Evolutionary conservation across 768 basidiomycete species (phyloP).

Genomic region (Dictyophora rubrovolvata): DNA sequence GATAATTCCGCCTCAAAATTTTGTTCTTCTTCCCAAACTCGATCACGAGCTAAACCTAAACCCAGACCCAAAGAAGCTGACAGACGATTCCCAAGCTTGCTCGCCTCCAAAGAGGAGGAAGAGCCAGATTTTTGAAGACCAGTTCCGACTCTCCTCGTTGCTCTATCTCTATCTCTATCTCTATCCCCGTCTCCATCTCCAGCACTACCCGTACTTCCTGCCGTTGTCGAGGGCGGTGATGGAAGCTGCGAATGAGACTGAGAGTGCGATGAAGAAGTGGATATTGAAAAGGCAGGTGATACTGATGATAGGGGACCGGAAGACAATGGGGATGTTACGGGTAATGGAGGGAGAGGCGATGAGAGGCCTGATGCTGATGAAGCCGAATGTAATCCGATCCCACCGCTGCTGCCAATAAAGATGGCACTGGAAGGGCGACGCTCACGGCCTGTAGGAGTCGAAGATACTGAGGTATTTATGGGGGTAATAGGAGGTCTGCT

Average conservation of each 20-base stretch:
- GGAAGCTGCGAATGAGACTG: constrained; percentile 56
- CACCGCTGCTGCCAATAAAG: constrained; percentile 6
- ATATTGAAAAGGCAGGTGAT: constrained; percentile 57
- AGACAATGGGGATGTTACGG: constrained; percentile 23
- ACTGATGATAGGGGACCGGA: constrained; percentile 46
- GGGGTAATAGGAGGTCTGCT: neutral
- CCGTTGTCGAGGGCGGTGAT: constrained; percentile 79
- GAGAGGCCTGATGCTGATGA: constrained; percentile 15
- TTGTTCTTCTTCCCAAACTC: neutral
- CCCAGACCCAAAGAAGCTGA: constrained; percentile 12
- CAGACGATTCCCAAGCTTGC: constrained; percentile 13
- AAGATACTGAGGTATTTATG: constrained; percentile 1
- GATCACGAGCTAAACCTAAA: neutral
- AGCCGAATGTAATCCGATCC: neutral
- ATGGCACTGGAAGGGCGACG: constrained; percentile 51
- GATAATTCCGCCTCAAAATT: neutral
- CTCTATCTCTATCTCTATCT: constrained; percentile 36
- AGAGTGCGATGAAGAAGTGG: constrained; percentile 40
- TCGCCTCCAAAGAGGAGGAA: constrained; percentile 16
- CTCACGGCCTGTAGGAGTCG: constrained; percentile 17
- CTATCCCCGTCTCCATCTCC: constrained; percentile 30
- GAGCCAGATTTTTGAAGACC: constrained; percentile 21
- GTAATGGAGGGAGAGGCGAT: constrained; percentile 36
- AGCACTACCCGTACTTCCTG: constrained; percentile 54
- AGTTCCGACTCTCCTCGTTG: constrained; percentile 34